A percentile compares a stretch with the other conserved stretches of the same genome.
Evolutionary conservation across 768 basidiomycete genomes (phyloP).

Genomic region (Calocera viscosa): DNA sequence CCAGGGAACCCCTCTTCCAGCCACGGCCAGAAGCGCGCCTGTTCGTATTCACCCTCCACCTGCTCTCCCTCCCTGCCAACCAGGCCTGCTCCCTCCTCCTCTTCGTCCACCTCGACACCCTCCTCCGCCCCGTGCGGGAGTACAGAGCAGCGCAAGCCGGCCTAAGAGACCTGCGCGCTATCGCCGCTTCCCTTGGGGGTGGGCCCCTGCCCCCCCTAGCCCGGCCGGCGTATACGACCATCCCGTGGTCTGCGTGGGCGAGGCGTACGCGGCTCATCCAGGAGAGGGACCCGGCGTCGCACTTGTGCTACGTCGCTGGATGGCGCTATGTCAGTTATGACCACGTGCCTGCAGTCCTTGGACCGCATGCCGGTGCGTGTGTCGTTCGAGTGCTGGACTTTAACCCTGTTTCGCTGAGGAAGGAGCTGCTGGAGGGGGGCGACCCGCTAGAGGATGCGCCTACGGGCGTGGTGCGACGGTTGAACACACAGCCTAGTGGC

Average conservation of each 20-base stretch:
- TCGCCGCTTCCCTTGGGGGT: neutral
- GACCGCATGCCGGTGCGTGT: neutral
- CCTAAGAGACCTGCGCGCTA: too few relatives aligned
- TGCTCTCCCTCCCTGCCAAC: too few relatives aligned
- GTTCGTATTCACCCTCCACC: too few relatives aligned
- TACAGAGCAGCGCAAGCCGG: too few relatives aligned
- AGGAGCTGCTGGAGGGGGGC: neutral
- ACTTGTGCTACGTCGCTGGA: neutral
- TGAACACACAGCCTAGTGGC: neutral
- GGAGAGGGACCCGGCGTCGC: neutral
- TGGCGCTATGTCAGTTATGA: neutral
- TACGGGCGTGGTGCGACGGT: neutral
- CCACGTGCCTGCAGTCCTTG: neutral
- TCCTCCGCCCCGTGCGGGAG: too few relatives aligned
- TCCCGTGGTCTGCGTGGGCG: neutral
- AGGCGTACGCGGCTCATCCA: neutral
- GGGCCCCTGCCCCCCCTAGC: neutral
- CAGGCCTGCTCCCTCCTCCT: too few relatives aligned
- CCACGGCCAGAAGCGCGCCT: too few relatives aligned
- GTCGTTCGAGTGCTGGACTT: neutral
- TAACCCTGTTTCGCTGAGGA: neutral
- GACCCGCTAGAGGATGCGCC: neutral
- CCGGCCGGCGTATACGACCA: neutral
- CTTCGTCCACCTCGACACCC: too few relatives aligned
- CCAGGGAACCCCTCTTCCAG: too few relatives aligned